Evolutionary conservation across 352 stramenopile genomes (phyloP), one percentile per base, ranked within the genome.

Genomic region (Phytopythium mirpurense): DNA sequence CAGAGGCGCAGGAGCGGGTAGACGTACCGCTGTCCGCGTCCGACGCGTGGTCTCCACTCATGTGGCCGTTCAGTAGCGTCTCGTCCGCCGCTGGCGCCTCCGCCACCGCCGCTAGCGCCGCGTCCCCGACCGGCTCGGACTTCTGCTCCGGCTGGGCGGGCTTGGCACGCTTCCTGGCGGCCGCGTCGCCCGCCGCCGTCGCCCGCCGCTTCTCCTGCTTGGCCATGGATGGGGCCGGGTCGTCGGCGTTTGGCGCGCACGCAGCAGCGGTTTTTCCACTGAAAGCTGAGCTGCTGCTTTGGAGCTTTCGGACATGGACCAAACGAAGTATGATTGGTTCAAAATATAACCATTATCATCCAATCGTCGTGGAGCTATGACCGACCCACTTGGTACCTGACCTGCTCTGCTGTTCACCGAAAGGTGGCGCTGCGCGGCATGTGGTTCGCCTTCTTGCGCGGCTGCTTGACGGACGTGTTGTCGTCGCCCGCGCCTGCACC

Each of bases 361-460:
- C 34, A 38, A 38, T 38, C 34, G n/a, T n/a, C 11, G 1, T 38
- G 0, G 14, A 38, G 34, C n/a, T n/a, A n/a, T n/a, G n/a, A n/a
- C n/a, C n/a, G n/a, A n/a, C n/a, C n/a, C n/a, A n/a, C n/a, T n/a
- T n/a, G n/a, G n/a, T n/a, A n/a, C n/a, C n/a, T n/a, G n/a, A n/a
- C n/a, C n/a, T n/a, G n/a, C n/a, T n/a, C n/a, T n/a, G n/a, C n/a
- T n/a, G n/a, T 59, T 64, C 91, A 94, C 74, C 75, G 72, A 63
- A 90, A 93, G 27, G 81, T 94, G 56, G 84, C 79, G 56, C 82
- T 94, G 60, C 82, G 76, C 15, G 84, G 80, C 70, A 89, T 88
- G 66, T 93, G 81, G 57, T 91, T 79, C 67, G 82, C 78, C 62
- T 86, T 89, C 67, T 91, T 93, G 38, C 74, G 62, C n/a, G 73